Base-by-base conservation (phyloP, 1,284 basidiomycete species). In the Malassezia yamatoensis region DNA sequence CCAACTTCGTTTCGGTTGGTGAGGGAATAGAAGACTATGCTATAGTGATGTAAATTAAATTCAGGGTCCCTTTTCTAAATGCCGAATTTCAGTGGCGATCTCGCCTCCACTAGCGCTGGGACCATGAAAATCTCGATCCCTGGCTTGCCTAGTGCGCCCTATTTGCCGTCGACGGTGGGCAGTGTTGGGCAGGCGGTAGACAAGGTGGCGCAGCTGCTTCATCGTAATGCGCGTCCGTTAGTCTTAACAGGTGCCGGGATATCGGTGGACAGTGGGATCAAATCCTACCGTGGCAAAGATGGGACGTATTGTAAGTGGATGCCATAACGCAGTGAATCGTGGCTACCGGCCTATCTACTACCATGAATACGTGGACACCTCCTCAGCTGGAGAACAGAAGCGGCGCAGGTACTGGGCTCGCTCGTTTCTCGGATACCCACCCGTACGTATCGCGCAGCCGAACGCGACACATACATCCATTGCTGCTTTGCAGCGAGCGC, bases 311-410 rank as follows among this genome's bases (percentile, higher is more conserved):
- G 48, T 51, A 32, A 21, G 49, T 51, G 56, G 3, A 0, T 6
- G 18, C 13, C 35, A 9, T 18, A 18, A 32, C 24, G 11, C 18
- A 11, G 60, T 69, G 5, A 66, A 74, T 57, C 65, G 64, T 45
- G 63, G 67, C 1, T 74, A 72, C 45, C 51, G 72, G 1, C 74
- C 74, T 1, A 75, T 75, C 53, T 75, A 68, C 47, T 74, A 63
- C 49, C 69, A 72, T 48, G 69, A 70, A 54, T 75, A 74, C 34
- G 55, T 60, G 41, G 59, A 68, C 32, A 10, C 44, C n/a, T 44
- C 58, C 1, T 57, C 60, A 9, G 59, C 60, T 29, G 68, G 70
- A 9, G 65, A 69, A 53, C 29, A 56, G 52, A 38, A 49, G 24
- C 47, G 49, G 49, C 67, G 68, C 16, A 59, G 74, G 6, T 75